Base-by-base conservation (phyloP, 2,329 filamentous ascomycete genomes). In the Fusarium sp. region DNA sequence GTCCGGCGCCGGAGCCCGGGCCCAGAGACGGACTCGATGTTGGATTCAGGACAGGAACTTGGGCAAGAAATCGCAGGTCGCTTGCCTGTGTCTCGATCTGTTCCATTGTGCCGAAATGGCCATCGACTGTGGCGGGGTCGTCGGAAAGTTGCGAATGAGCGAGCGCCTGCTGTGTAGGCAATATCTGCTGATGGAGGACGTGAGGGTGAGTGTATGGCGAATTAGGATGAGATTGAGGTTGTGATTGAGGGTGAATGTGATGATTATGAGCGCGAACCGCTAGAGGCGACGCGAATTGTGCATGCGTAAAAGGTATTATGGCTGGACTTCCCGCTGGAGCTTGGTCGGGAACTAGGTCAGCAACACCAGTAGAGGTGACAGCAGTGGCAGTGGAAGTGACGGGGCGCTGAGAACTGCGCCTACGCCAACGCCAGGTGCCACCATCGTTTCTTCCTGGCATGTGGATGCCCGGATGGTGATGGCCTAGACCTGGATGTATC, bases 61-160 rank as follows among this genome's bases (percentile, higher is more conserved):
- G 79, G 31, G 80, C 78, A 71, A 86, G 78, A 71, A 82, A 85
- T 71, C 83, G 82, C 77, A 87, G 76, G 78, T 86, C 84, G 75
- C 81, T 84, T 65, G 81, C 83, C 77, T 86, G 84, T 58, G 79
- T 81, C 73, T 85, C 83, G 69, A 86, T 82, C 74, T 83, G 83
- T 73, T 87, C 84, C 84, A 87, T 87, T 55, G 58, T 67, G 63
- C 60, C 57, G 42, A 74, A 73, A 40, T 66, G 62, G 58, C 69
- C 69, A 70, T 68, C 51, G 31, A 56, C 59, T 35, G 63, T 55
- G 50, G 51, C 33, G 35, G 53, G 29, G 48, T 53, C 41, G 17
- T 51, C 36, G n/a, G 58, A 37, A 41, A 58, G 33, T n/a, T 51
- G 47, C 15, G 42, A 36, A 14, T 66, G 57, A 23, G 47, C 27